phyloP scores from a whole-genome alignment of 2,329 filamentous ascomycete genomes.

The Chalaropsis thielavioides region DNA sequence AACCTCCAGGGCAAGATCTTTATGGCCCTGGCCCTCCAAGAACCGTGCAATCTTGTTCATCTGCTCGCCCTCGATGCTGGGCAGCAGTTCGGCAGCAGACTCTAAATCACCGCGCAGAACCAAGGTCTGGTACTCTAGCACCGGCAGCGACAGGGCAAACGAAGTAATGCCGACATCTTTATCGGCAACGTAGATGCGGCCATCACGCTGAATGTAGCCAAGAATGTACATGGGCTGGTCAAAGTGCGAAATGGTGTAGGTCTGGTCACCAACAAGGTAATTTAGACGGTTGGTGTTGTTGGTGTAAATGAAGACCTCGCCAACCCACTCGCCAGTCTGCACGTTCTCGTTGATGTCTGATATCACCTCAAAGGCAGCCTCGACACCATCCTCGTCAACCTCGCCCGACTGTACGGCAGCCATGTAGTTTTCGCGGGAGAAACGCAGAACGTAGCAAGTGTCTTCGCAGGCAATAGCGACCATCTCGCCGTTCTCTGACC shows the following conservation, averaged over 20 bases:
- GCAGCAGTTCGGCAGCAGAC: conserved; percentile 69
- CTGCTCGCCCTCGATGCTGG: conserved; percentile 76
- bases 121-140: conserved; percentile 92
- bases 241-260: conserved; percentile 93
- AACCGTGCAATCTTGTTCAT: conserved; percentile 98
- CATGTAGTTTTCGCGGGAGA: conserved; percentile 75
- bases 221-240: conserved; percentile 90
- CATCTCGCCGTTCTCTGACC: conserved; percentile 92
- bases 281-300: conserved; percentile 93
- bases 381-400: conserved; percentile 80
- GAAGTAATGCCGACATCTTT: conserved; percentile 90
- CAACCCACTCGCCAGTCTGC: conserved; percentile 91
- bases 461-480: conserved; percentile 89
- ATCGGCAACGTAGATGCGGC: conserved; percentile 86
- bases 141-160: conserved; percentile 76
- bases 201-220: conserved; percentile 88
- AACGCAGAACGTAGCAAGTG: conserved; percentile 85
- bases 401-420: conserved; percentile 69
- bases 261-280: conserved; percentile 95
- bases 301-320: conserved; percentile 98
- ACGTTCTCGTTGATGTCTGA: conserved; percentile 91
- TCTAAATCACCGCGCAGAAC: conserved; percentile 91
- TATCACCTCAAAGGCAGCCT: conserved; percentile 89
- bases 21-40: conserved; percentile 91
- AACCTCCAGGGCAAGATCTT: conserved; percentile 86